Evolutionary conservation across 1,284 basidiomycete genomes (phyloP), one percentile per base, ranked within the genome.

Genomic region (Gastroboletus turbinatus): DNA sequence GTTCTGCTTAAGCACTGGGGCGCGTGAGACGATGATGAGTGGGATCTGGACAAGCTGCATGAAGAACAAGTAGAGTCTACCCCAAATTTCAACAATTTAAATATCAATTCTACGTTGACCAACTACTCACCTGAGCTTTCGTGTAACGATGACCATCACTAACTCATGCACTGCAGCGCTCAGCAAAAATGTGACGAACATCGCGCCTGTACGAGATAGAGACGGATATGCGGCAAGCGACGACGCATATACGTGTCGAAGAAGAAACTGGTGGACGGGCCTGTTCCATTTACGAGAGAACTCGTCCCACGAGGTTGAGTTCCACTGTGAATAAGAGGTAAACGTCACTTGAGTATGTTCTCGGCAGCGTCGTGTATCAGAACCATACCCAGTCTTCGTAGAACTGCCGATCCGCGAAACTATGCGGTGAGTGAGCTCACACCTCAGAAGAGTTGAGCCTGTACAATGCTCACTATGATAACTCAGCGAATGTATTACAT

Each of bases 221-320:
- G 68, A 73, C 50, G 86, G 82, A 71, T 90, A 90, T 46, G 85
- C 84, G 38, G 85, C 79, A 57, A 97, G 92, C 14, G 91, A 86
- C 17, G 92, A 89, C 4, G 93, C 90, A 65, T 96, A 99, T 29
- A 99, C 96, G 71, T 99, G 96, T 19, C 93, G 85, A 11, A 98
- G 81, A 23, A 99, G 82, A 81, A 98, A 98, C 3, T 86, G 86
- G 70, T 98, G 85, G n/a, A 95, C 88, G 10, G 87, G 82, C 64
- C 91, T 93, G 76, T 97, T 97, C 95, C 95, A 97, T 75, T 96
- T 95, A 47, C 95, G 86, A 7, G 93, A 90, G 73, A 97, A 99
- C 71, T 98, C 94, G 68, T 98, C 97, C 90, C 93, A 96, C 3
- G 90, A 91, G 0, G 90, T 94, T 1, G 93, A 92, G 75, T 98